Evolutionary conservation across 805 yeast genomes (phyloP).

Genomic region (Scheffersomyces ergatensis): DNA sequence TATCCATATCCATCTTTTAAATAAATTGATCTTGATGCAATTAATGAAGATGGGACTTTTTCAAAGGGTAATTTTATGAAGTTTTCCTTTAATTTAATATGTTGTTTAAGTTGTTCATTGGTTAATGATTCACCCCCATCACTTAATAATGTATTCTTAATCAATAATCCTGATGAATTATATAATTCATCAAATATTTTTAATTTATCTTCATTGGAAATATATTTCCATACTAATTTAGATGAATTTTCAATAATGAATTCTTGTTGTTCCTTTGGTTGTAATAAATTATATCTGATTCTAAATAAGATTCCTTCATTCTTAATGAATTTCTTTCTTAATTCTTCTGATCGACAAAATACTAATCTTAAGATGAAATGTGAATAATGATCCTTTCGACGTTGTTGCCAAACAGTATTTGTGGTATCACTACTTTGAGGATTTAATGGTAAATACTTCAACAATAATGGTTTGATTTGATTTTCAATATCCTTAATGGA

Average conservation of each 20-base stretch:
- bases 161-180: constrained; percentile 50
- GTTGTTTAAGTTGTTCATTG: constrained; percentile 52
- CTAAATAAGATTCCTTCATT: constrained; percentile 76
- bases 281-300: constrained; percentile 64
- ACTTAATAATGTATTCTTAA: constrained; percentile 33
- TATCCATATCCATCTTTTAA: constrained; percentile 73
- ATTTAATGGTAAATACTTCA: constrained; percentile 56
- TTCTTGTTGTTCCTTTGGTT: constrained; percentile 62
- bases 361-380: constrained; percentile 87
- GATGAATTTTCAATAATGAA: constrained; percentile 57
- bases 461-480: constrained; percentile 62
- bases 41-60: constrained; percentile 72
- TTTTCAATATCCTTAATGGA: constrained; percentile 62
- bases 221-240: constrained; percentile 71
- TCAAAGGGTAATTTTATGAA: constrained; percentile 88
- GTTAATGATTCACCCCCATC: constrained; percentile 29
- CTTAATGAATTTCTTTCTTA: constrained; percentile 73
- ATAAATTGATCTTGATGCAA: constrained; percentile 69
- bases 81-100: constrained; percentile 51
- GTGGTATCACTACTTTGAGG: constrained; percentile 1
- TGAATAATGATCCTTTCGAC: constrained; percentile 87
- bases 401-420: constrained; percentile 47
- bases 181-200: constrained; percentile 47
- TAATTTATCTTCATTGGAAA: constrained; percentile 58
- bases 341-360: constrained; percentile 82